Evolutionary conservation across 2,329 filamentous ascomycete species (phyloP), one percentile per base, ranked within the genome.

Genomic region (Xylariales sp.): DNA sequence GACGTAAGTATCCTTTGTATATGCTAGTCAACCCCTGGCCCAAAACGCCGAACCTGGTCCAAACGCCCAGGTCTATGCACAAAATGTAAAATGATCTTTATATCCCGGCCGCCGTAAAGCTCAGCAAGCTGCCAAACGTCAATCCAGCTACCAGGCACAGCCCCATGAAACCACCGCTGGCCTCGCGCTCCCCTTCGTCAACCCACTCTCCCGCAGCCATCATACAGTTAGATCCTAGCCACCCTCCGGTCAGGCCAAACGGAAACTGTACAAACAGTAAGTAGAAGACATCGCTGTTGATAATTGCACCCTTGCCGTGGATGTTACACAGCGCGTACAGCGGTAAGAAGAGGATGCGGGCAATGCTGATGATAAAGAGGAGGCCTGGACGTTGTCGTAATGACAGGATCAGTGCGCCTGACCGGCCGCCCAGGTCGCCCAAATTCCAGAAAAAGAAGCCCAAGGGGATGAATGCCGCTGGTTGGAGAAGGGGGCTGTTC

Each of bases 371-470:
- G 14, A 73, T 54, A 53, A 95, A 88, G 7, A 96, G 67, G 1
- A 79, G 49, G 4, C 69, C 65, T 1, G 90, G 89, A 13, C 76
- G 72, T 34, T 78, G 70, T 0, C 74, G 74, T 51, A 56, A 68
- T 38, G 56, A 83, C 60, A 62, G 74, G 46, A 57, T 75, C 2
- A 60, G 49, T 19, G 88, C 83, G 2, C 78, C 59, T 15, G 95
- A 64, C 7, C 93, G 79, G 5, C 93, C 93, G 12, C 77, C 45
- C 6, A 97, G 68, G 57, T 97, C 93, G 29, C 93, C 93, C 3
- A 83, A 58, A 56, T 97, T 98, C 93, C 93, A 98, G 56, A 93
- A 78, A 42, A 97, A 78, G 62, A 97, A 95, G 4, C 78, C 88
- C 1, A 96, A 72, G 0, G 93, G 90, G 41, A 97, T 90, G 59